Percentiles rank a stretch among this genome's conserved stretches.
phyloP scores from a whole-genome alignment of 768 basidiomycete species.

The Tremella fuciformis region DNA sequence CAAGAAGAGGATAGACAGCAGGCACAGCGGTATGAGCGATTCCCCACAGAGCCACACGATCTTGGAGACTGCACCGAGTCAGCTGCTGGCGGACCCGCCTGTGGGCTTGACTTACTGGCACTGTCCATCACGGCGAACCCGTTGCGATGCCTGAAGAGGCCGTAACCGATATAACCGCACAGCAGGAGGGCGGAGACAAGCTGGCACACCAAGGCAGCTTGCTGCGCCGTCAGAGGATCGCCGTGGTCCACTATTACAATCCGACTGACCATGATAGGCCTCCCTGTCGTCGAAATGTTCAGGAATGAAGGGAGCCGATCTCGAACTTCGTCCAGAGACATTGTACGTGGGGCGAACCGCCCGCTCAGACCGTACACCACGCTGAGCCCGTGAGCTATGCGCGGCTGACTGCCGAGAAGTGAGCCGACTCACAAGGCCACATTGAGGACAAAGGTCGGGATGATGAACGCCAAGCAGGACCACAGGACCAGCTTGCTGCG shows the following conservation, averaged over 20 bases:
- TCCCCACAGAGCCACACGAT: slow-evolving; percentile 5
- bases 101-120: background rate
- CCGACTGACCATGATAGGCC: too few relatives aligned
- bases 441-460: background rate
- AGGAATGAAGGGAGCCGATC: too few relatives aligned
- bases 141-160: slow-evolving; percentile 1
- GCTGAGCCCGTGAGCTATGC: too few relatives aligned
- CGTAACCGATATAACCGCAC: background rate
- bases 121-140: background rate
- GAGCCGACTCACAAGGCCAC: slow-evolving; percentile 1
- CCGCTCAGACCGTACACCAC: too few relatives aligned
- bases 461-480: background rate
- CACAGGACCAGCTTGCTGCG: slow-evolving; percentile 7
- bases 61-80: background rate
- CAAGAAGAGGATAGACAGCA: background rate
- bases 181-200: background rate
- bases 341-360: too few relatives aligned
- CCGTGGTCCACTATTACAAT: too few relatives aligned
- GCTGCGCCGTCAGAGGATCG: too few relatives aligned
- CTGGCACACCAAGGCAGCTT: background rate
- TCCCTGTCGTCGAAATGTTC: too few relatives aligned
- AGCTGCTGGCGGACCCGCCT: background rate
- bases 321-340: too few relatives aligned
- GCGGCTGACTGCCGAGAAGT: too few relatives aligned
- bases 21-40: background rate